Conservation (phyloP, 2,329 filamentous ascomycete species). For the Coniochaeta prunicola region DNA sequence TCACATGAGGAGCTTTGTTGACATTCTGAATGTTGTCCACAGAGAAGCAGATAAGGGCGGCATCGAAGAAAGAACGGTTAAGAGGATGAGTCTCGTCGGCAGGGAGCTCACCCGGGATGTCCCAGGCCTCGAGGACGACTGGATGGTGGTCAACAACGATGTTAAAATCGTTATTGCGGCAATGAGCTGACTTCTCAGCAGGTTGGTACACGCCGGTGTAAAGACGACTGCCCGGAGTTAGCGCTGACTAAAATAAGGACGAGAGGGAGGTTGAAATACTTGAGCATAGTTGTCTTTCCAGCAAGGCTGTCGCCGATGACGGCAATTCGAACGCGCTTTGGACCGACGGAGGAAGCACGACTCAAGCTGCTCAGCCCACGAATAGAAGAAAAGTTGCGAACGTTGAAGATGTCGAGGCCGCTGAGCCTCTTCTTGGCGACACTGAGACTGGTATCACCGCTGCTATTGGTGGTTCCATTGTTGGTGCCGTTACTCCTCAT, state of each 20-base stretch:
- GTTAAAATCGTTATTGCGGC: not conserved
- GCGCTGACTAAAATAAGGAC: not conserved
- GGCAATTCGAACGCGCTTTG: conserved; percentile 11
- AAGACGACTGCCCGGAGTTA: conserved; percentile 7
- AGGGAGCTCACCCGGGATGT: conserved; percentile 14
- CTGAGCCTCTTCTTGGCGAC: not conserved
- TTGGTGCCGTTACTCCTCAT: not conserved
- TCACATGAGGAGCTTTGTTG: conserved; percentile 11
- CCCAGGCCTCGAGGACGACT: conserved; percentile 17
- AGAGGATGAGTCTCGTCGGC: conserved; percentile 7
- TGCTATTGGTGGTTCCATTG: not conserved
- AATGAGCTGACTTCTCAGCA: not conserved
- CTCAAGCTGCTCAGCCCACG: not conserved
- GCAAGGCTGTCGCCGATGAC: conserved; percentile 11
- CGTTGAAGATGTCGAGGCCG: not conserved
- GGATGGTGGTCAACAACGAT: conserved; percentile 3
- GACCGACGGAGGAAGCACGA: not conserved
- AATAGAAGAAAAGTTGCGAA: not conserved
- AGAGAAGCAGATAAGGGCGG: conserved; percentile 28
- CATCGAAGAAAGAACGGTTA: conserved; percentile 20
- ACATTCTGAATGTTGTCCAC: conserved; percentile 22
- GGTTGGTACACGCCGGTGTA: not conserved
- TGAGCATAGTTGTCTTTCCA: conserved; percentile 12
- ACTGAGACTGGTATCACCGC: not conserved
- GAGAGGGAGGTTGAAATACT: conserved; percentile 9